Evolutionary conservation across 345 rosid genomes (phyloP).

Genomic region (Triadica sebifera): DNA sequence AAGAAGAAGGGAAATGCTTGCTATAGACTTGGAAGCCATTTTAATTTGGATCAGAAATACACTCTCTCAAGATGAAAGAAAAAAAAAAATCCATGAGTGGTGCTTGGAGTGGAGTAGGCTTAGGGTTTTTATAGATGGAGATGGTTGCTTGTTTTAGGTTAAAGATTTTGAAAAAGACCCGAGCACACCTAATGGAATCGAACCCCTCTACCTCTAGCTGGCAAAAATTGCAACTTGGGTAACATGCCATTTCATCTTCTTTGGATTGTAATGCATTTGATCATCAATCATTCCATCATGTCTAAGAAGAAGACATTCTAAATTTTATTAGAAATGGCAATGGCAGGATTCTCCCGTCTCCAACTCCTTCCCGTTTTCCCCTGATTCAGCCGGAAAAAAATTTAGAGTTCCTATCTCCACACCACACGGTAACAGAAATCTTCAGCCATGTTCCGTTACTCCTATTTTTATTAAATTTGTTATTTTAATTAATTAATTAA

Average conservation of each 20-base stretch:
- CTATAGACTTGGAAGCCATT: constrained; percentile 17
- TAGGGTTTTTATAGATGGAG: constrained; percentile 7
- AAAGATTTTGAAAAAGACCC: background rate
- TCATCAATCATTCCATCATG: background rate
- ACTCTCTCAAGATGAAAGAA: background rate
- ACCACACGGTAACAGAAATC: too few relatives aligned
- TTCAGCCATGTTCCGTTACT: too few relatives aligned
- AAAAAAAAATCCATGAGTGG: background rate
- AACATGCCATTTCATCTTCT: too few relatives aligned
- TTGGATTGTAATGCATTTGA: constrained; percentile 11
- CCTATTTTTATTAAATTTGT: too few relatives aligned
- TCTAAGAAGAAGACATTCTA: background rate
- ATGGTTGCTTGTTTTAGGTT: background rate
- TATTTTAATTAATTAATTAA: too few relatives aligned
- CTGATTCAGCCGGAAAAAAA: too few relatives aligned
- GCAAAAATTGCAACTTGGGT: constrained; percentile 21
- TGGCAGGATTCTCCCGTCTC: too few relatives aligned
- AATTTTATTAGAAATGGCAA: too few relatives aligned
- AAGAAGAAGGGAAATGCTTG: constrained; percentile 18
- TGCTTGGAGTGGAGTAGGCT: background rate
- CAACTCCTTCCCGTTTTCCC: too few relatives aligned
- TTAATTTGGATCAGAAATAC: background rate
- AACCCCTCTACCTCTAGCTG: constrained; percentile 3
- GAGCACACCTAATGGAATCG: constrained; percentile 13
- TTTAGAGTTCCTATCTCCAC: too few relatives aligned